phyloP scores from a whole-genome alignment of 306 rosid species.

The Pterocarpus santalinus region DNA sequence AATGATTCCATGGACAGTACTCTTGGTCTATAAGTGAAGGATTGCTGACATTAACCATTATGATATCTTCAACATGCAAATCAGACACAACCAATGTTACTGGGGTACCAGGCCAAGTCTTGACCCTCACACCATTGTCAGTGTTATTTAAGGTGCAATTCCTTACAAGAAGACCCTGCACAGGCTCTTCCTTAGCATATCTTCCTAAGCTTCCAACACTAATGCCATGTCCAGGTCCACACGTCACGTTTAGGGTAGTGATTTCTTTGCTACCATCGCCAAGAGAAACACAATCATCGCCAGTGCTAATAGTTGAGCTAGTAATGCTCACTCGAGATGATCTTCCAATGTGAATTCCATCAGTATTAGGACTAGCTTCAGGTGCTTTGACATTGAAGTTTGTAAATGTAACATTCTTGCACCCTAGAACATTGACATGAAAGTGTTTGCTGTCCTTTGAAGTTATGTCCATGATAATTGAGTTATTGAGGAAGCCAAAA shows the following conservation, averaged over 20 bases:
- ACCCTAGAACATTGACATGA: slow-evolving; percentile 25
- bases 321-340: slow-evolving; percentile 4
- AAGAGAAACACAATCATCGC: slow-evolving; percentile 19
- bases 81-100: not conserved
- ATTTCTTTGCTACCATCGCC: slow-evolving; percentile 20
- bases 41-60: slow-evolving; percentile 22
- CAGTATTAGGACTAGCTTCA: slow-evolving; percentile 11
- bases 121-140: slow-evolving; percentile 17
- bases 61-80: slow-evolving; percentile 25
- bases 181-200: slow-evolving; percentile 6
- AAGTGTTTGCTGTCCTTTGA: slow-evolving; percentile 32
- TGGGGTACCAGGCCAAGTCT: not conserved
- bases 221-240: slow-evolving; percentile 33
- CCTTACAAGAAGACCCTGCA: not conserved
- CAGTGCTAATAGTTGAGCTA: not conserved
- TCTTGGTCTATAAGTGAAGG: slow-evolving; percentile 21
- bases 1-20: slow-evolving; percentile 30
- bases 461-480: slow-evolving; percentile 2
- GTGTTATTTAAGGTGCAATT: slow-evolving; percentile 9
- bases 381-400: slow-evolving; percentile 7
- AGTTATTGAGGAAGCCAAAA: slow-evolving; percentile 17
- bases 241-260: not conserved
- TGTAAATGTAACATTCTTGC: slow-evolving; percentile 19
- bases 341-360: slow-evolving; percentile 37
- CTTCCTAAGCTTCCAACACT: slow-evolving; percentile 32